Evolutionary conservation across 1,139 yeast genomes (phyloP).

Genomic region (Yamadazyma spencermartinsiae): DNA sequence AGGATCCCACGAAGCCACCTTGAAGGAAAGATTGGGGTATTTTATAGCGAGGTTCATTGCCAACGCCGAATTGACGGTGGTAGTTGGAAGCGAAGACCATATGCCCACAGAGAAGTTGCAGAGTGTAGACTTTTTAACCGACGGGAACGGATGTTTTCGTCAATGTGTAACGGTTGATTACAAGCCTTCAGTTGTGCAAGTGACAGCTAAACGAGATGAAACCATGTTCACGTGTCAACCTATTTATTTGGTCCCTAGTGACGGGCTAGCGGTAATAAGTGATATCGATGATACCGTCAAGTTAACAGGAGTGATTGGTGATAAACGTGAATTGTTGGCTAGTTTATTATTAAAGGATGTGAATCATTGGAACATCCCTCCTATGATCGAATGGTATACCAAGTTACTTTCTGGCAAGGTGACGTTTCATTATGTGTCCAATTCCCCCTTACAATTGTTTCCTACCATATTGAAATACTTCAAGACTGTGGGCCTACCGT

Average conservation of each 20-base stretch:
- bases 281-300: slow-evolving; percentile 96
- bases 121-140: slow-evolving; percentile 43
- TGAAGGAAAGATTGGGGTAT: slow-evolving; percentile 57
- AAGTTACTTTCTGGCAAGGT: slow-evolving; percentile 42
- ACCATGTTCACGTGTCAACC: slow-evolving; percentile 48
- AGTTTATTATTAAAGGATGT: slow-evolving; percentile 72
- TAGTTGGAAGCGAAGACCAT: slow-evolving; percentile 47
- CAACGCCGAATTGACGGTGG: slow-evolving; percentile 50
- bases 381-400: slow-evolving; percentile 71
- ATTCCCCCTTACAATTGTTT: slow-evolving; percentile 90
- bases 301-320: slow-evolving; percentile 85
- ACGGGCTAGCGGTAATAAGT: slow-evolving; percentile 74
- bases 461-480: slow-evolving; percentile 64
- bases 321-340: slow-evolving; percentile 76
- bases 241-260: slow-evolving; percentile 38
- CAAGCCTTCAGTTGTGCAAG: slow-evolving; percentile 52
- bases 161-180: slow-evolving; percentile 50
- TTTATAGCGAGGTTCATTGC: slow-evolving; percentile 63
- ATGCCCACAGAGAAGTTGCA: slow-evolving; percentile 21
- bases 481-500: slow-evolving; percentile 58
- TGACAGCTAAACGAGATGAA: slow-evolving; percentile 43
- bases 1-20: slow-evolving; percentile 31
- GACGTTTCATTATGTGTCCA: slow-evolving; percentile 86
- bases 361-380: slow-evolving; percentile 66
- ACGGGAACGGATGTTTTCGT: slow-evolving; percentile 60